Evolutionary conservation across 2,329 filamentous ascomycete species (phyloP).

Genomic region (Phaeoacremonium minimum): DNA sequence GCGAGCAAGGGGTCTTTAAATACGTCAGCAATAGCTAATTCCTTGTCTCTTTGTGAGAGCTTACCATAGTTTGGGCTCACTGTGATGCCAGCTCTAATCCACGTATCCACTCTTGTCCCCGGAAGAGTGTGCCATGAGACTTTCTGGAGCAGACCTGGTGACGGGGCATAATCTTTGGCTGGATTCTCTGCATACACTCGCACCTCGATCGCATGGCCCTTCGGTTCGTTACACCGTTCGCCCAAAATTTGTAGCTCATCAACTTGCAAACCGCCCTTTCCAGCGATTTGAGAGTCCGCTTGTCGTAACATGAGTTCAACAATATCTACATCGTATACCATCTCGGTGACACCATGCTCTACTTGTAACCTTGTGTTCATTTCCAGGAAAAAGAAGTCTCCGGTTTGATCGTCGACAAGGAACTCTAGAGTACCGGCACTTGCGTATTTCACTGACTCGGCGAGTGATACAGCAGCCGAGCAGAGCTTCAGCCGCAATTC

Average conservation of each 20-base stretch:
- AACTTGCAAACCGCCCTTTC: constrained; percentile 10
- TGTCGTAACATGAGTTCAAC: constrained; percentile 48
- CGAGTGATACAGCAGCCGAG: constrained; percentile 25
- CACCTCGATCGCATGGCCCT: constrained; percentile 30
- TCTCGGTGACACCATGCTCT: constrained; percentile 75
- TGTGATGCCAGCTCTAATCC: constrained; percentile 53
- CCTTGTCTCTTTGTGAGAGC: not conserved
- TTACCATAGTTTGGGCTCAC: constrained; percentile 53
- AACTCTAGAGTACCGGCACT: constrained; percentile 35
- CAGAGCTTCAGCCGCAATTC: constrained; percentile 2
- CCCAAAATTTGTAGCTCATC: constrained; percentile 9
- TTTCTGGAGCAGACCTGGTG: constrained; percentile 52
- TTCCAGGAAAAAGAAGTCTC: constrained; percentile 53
- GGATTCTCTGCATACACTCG: constrained; percentile 47
- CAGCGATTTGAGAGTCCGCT: constrained; percentile 22
- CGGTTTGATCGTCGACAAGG: constrained; percentile 58
- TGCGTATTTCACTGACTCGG: constrained; percentile 42
- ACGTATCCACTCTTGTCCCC: constrained; percentile 56
- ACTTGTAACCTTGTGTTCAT: constrained; percentile 65
- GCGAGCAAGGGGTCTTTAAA: constrained; percentile 45
- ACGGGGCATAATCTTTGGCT: constrained; percentile 52
- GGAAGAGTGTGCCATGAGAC: constrained; percentile 48
- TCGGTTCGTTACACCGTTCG: constrained; percentile 9
- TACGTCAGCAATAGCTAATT: not conserved
- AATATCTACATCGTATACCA: constrained; percentile 70